A percentile compares a stretch with the other conserved stretches of the same genome.
Evolutionary conservation across 2,329 filamentous ascomycete species (phyloP).

Genomic region (Talaromyces albobiverticillius): DNA sequence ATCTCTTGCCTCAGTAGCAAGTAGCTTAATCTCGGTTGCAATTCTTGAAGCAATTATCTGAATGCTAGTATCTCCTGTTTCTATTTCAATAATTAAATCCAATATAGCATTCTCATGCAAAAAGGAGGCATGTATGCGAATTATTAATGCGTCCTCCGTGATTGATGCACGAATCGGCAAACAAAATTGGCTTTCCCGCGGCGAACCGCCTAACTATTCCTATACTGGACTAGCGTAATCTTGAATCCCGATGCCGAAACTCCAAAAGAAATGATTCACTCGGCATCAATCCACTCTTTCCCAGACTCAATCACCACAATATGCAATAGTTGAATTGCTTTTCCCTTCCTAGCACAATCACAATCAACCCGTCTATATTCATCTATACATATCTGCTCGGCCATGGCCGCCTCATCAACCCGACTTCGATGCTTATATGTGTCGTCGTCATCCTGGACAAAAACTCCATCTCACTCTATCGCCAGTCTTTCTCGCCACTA

Average conservation of each 20-base stretch:
- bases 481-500: slow-evolving; percentile 29
- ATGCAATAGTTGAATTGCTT: too few relatives aligned
- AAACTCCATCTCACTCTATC: slow-evolving; percentile 15
- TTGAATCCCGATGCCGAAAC: slow-evolving; percentile 3
- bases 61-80: background rate
- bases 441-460: slow-evolving; percentile 20
- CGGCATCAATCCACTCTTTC: background rate
- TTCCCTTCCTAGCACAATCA: too few relatives aligned
- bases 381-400: background rate
- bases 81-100: too few relatives aligned
- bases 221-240: background rate
- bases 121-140: too few relatives aligned
- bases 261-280: background rate
- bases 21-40: background rate
- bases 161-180: slow-evolving; percentile 13
- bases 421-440: slow-evolving; percentile 31
- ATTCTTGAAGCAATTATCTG: background rate
- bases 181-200: background rate
- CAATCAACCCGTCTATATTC: too few relatives aligned
- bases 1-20: slow-evolving; percentile 34
- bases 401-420: slow-evolving; percentile 29
- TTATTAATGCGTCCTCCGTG: slow-evolving; percentile 53
- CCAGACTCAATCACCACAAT: too few relatives aligned
- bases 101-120: too few relatives aligned
- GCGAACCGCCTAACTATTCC: slow-evolving; percentile 7